phyloP scores from a whole-genome alignment of 768 basidiomycete species.

The Rhodotorula taiwanensis region DNA sequence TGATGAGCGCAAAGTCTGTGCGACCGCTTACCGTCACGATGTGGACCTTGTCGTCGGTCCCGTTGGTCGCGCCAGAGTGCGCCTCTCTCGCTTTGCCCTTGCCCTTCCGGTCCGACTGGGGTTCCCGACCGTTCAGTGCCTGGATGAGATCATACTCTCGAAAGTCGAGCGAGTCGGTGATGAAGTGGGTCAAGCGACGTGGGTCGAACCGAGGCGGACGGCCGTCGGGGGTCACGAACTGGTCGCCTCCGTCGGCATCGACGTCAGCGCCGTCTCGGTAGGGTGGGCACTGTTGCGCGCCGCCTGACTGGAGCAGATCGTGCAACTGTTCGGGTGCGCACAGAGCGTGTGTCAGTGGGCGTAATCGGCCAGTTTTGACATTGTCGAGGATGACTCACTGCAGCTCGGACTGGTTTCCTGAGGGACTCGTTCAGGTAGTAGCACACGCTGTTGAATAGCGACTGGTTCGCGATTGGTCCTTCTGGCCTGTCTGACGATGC shows the following conservation, averaged over 20 bases:
- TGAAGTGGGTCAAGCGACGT: conserved; percentile 52
- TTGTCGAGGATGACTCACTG: neutral
- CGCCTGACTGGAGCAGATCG: conserved; percentile 14
- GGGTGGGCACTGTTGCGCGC: conserved; percentile 13
- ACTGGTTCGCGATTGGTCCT: neutral
- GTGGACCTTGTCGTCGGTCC: conserved; percentile 1
- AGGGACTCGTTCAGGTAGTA: conserved; percentile 18
- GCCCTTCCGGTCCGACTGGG: conserved; percentile 41
- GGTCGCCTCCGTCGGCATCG: neutral
- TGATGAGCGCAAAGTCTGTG: neutral
- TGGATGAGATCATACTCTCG: conserved; percentile 54
- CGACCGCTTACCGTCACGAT: conserved; percentile 20
- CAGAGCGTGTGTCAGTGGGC: neutral
- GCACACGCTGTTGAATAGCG: conserved; percentile 5
- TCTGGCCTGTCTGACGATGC: no score
- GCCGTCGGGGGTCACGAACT: neutral
- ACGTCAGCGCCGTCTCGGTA: no score
- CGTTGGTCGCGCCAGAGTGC: neutral
- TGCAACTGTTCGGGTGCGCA: conserved; percentile 9
- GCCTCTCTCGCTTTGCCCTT: neutral
- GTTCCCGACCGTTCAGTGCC: neutral
- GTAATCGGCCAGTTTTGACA: neutral
- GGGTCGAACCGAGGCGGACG: conserved; percentile 25
- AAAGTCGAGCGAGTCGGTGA: conserved; percentile 56
- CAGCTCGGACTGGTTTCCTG: neutral